These are phyloP conservation scores for Phytopythium mirpurense DNA, from an alignment of 352 stramenopile species.

Conservation along the genomic window DNA sequence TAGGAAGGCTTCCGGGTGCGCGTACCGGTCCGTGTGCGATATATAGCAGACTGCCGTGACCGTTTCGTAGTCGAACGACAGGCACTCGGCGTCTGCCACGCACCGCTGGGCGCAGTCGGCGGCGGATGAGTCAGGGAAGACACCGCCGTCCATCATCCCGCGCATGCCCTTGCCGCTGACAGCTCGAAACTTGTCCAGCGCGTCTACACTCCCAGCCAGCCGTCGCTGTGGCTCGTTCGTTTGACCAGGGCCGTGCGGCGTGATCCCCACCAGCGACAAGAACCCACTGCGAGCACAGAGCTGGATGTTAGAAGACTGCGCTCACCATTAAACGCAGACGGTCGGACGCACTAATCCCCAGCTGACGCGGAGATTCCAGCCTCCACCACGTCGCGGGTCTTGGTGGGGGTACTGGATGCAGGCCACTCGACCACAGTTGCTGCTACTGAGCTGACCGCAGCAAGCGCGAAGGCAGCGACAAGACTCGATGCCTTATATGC, in stretches of 20 bases:
- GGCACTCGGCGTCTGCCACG: conserved; percentile 37
- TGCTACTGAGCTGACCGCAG: neutral
- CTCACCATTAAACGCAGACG: neutral
- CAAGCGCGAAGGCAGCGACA: neutral
- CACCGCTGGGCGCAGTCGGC: conserved; percentile 41
- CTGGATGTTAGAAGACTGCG: neutral
- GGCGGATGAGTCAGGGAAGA: conserved; percentile 28
- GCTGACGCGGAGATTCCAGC: neutral
- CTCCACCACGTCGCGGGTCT: neutral
- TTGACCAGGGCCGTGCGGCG: neutral
- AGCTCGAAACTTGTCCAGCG: conserved; percentile 23
- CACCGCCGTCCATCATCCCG: conserved; percentile 52
- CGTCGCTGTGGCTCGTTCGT: neutral
- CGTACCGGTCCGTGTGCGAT: conserved; percentile 65
- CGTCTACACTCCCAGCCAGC: neutral
- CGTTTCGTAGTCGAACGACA: conserved; percentile 74
- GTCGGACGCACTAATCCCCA: neutral
- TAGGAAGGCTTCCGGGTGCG: conserved; percentile 57
- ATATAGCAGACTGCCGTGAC: conserved; percentile 59
- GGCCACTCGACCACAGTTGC: no score
- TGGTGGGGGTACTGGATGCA: neutral
- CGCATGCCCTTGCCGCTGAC: conserved; percentile 41
- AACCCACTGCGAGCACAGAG: neutral
- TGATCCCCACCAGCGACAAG: neutral
- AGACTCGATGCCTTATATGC: neutral